Conservation (phyloP, 768 basidiomycete species). For the Boletus sensibilis region DNA sequence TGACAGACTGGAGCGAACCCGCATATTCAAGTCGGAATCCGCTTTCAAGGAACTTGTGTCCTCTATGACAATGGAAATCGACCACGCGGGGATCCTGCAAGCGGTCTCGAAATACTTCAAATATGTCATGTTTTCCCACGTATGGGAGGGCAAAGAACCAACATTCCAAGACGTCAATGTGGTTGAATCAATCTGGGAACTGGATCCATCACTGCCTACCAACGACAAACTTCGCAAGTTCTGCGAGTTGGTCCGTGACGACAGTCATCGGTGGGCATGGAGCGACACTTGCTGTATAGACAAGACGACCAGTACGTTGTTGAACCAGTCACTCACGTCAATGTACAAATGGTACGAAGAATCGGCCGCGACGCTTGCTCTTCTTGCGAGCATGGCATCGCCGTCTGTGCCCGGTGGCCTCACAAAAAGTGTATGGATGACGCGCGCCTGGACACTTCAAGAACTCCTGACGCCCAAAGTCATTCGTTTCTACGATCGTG, state of each 20-base stretch:
- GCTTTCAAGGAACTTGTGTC: neutral
- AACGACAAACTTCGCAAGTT: neutral
- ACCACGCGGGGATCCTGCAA: neutral
- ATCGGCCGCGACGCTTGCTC: conserved; percentile 3
- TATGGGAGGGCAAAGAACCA: neutral
- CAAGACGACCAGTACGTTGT: neutral
- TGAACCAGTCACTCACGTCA: neutral
- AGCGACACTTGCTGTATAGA: conserved; percentile 9
- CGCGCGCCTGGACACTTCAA: conserved; percentile 11
- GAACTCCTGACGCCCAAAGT: conserved; percentile 13
- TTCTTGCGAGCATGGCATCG: neutral
- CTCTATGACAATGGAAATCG: neutral
- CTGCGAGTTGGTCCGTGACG: neutral
- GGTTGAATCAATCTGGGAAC: neutral
- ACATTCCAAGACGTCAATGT: neutral
- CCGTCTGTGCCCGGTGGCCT: neutral
- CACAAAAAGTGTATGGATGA: conserved; percentile 5
- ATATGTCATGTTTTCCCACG: neutral
- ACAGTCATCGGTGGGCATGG: neutral
- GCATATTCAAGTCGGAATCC: neutral
- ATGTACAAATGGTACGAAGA: conserved; percentile 11
- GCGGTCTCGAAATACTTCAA: neutral
- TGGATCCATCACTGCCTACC: neutral
- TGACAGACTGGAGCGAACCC: neutral
- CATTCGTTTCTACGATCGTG: conserved; percentile 9